phyloP scores from a whole-genome alignment of 2,329 filamentous ascomycete genomes.

The Proliferodiscus dingleyae region DNA sequence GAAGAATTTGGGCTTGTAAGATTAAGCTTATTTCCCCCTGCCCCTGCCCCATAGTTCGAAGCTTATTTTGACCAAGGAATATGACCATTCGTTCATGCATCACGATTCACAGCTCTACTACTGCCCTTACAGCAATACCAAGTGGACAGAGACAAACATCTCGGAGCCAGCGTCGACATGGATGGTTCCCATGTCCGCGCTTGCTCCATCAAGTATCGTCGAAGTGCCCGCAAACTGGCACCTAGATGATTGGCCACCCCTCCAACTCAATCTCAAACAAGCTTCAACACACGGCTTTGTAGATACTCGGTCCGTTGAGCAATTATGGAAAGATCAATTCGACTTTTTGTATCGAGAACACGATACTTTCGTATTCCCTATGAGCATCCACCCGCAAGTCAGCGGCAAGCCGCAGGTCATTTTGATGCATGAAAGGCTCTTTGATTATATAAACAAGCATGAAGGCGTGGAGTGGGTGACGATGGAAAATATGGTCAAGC shows the following conservation, averaged over 20 bases:
- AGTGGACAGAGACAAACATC: conserved; percentile 16
- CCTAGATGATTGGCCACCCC: conserved; percentile 43
- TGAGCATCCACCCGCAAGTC: conserved; percentile 41
- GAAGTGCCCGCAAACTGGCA: conserved; percentile 44
- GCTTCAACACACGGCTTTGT: conserved; percentile 35
- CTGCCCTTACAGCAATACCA: conserved; percentile 21
- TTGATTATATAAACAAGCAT: too few relatives aligned
- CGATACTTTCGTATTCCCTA: conserved; percentile 42
- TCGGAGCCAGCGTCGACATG: conserved; percentile 15
- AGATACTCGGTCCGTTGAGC: conserved; percentile 37
- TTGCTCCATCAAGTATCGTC: conserved; percentile 31
- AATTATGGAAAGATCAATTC: conserved; percentile 43
- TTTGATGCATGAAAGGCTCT: conserved; percentile 36
- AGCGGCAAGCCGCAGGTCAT: conserved; percentile 43
- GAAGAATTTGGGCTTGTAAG: conserved; percentile 38
- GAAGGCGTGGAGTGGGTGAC: too few relatives aligned
- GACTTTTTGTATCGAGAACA: conserved; percentile 41
- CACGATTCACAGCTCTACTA: conserved; percentile 41
- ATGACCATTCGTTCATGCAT: conserved; percentile 46
- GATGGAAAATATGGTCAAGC: too few relatives aligned
- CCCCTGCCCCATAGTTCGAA: too few relatives aligned
- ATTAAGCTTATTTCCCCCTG: too few relatives aligned
- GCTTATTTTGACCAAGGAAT: too few relatives aligned
- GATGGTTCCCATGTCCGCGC: conserved; percentile 5
- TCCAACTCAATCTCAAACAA: conserved; percentile 24